Evolutionary conservation across 2,329 filamentous ascomycete genomes (phyloP).

Genomic region (Xylariaceae sp.): DNA sequence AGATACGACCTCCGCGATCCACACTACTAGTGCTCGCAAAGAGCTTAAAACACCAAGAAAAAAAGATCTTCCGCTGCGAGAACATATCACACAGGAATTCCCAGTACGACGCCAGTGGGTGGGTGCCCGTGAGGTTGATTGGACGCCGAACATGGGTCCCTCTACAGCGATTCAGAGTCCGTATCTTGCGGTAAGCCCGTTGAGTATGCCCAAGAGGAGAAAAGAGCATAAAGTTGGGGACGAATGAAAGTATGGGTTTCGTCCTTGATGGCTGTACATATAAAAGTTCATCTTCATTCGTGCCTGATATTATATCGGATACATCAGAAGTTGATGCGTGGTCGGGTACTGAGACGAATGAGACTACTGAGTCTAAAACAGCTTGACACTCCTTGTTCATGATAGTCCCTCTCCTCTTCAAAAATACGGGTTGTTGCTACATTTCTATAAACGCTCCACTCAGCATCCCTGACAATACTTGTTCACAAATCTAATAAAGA

Average conservation of each 20-base stretch:
- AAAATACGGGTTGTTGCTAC: too few relatives aligned
- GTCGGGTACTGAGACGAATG: too few relatives aligned
- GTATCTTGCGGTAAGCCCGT: constrained; percentile 20
- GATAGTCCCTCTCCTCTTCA: too few relatives aligned
- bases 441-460: too few relatives aligned
- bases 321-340: too few relatives aligned
- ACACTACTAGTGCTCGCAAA: too few relatives aligned
- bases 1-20: background rate
- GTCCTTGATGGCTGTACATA: background rate
- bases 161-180: constrained; percentile 25
- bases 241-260: constrained; percentile 3
- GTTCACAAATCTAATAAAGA: constrained; percentile 9
- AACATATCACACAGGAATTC: background rate
- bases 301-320: background rate
- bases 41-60: background rate
- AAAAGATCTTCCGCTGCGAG: constrained; percentile 20
- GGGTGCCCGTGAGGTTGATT: constrained; percentile 17
- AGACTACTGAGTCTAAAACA: too few relatives aligned
- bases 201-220: constrained; percentile 17
- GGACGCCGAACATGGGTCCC: constrained; percentile 19
- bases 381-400: too few relatives aligned
- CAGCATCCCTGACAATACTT: constrained; percentile 19
- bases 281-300: background rate
- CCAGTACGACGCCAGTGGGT: constrained; percentile 19
- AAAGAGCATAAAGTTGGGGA: constrained; percentile 19